Conservation (phyloP, 2,329 filamentous ascomycete genomes). For the Periconia sp. region DNA sequence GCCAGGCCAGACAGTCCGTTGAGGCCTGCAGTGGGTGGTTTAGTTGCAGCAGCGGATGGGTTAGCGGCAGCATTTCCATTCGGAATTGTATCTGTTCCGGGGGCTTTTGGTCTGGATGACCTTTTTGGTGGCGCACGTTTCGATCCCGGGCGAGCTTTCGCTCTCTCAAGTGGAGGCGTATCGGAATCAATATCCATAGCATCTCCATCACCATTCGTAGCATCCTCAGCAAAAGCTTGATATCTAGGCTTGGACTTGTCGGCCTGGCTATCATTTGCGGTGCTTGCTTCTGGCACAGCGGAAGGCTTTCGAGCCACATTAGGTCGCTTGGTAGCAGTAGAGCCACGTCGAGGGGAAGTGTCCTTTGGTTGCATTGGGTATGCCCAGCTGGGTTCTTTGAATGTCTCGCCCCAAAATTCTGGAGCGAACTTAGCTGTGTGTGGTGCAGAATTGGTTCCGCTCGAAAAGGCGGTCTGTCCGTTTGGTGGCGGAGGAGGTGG, state of each 20-base stretch:
- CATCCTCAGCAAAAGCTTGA: slow-evolving; percentile 40
- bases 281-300: slow-evolving; percentile 34
- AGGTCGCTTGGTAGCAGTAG: slow-evolving; percentile 31
- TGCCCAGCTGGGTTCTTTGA: slow-evolving; percentile 52
- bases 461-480: slow-evolving; percentile 24
- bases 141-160: slow-evolving; percentile 13
- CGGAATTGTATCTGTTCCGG: slow-evolving; percentile 12
- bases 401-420: slow-evolving; percentile 51
- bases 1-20: slow-evolving; percentile 59
- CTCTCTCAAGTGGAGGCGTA: slow-evolving; percentile 27
- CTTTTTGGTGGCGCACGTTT: slow-evolving; percentile 11
- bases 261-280: slow-evolving; percentile 36
- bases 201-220: slow-evolving; percentile 37
- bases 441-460: slow-evolving; percentile 22
- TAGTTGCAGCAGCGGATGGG: slow-evolving; percentile 19
- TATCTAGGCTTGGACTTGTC: slow-evolving; percentile 34
- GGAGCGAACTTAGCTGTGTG: slow-evolving; percentile 48
- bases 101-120: slow-evolving; percentile 7
- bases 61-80: slow-evolving; percentile 24
- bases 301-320: slow-evolving; percentile 39
- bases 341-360: slow-evolving; percentile 37
- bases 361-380: slow-evolving; percentile 34
- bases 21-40: slow-evolving; percentile 26
- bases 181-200: slow-evolving; percentile 57
- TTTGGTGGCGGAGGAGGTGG: slow-evolving; percentile 36